phyloP scores from a whole-genome alignment of 2,329 filamentous ascomycete genomes.

The Hypocrella siamensis region DNA sequence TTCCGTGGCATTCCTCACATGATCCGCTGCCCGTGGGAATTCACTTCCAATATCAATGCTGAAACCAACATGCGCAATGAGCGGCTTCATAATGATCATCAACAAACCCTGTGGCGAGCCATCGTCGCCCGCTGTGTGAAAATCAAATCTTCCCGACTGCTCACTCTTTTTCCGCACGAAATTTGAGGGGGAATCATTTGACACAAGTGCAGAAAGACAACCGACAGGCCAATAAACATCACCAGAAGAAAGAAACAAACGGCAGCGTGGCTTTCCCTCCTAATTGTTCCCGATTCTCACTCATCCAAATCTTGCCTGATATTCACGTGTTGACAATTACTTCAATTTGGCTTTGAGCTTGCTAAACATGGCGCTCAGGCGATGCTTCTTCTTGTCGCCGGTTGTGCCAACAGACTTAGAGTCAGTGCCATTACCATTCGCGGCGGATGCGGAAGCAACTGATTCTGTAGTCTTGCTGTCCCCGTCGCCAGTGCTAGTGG shows the following conservation, averaged over 20 bases:
- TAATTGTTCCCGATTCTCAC: too few relatives aligned
- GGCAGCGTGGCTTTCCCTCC: too few relatives aligned
- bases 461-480: conserved; percentile 4
- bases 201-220: conserved; percentile 10
- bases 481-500: conserved; percentile 5
- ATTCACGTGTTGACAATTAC: too few relatives aligned
- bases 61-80: conserved; percentile 3
- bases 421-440: conserved; percentile 2
- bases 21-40: conserved; percentile 7
- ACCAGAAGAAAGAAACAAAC: not conserved
- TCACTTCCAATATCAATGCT: conserved; percentile 2
- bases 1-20: conserved; percentile 2
- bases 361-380: conserved; percentile 45
- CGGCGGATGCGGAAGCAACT: not conserved
- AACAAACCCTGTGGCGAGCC: conserved; percentile 12
- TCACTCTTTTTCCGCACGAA: not conserved
- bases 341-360: conserved; percentile 35
- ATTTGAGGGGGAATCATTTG: conserved; percentile 21
- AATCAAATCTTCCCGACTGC: conserved; percentile 11
- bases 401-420: conserved; percentile 11
- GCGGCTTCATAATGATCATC: conserved; percentile 11
- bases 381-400: conserved; percentile 47
- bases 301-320: too few relatives aligned
- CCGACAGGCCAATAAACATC: conserved; percentile 3
- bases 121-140: conserved; percentile 12